Evolutionary conservation across 495 filamentous ascomycete genomes (phyloP), one percentile per base, ranked within the genome.

Genomic region (Pseudoneurospora amorphoporcata): DNA sequence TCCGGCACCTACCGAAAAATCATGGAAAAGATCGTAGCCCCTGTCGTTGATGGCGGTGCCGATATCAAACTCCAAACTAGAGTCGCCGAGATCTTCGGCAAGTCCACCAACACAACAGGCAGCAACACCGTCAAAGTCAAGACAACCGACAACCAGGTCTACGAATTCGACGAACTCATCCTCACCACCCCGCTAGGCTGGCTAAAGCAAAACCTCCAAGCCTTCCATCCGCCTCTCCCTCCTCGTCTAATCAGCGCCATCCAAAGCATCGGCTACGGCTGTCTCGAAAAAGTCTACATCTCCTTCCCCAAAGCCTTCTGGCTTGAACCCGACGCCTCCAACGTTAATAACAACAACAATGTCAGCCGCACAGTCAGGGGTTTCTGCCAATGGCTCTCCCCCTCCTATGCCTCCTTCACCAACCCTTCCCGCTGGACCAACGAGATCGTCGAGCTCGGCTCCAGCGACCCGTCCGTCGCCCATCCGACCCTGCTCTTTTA

Each of bases 401-500:
- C 93, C 0, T 75, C 71, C 1, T 90, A 92, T 75, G 87, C 90
- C 3, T 73, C 82, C 69, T 79, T 84, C 19, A 84, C 82, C 4
- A 94, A 94, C 76, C 90, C 90, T 2, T 35, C 83, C 10, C 76
- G 82, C 14, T 97, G 93, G 93, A 90, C 90, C 75, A 92, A 94
- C 82, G 92, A 95, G 83, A 85, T 86, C 74, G 83, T 97, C 73
- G 94, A 94, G 71, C 84, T 99, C 40, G 88, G 90, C 58, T 87
- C 91, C 3, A 84, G 97, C 23, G 85, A 88, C 0, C 73, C 75
- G 0, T 77, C 83, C 0, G 86, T 81, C 75, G 86, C 90, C 5
- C 94, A 97, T 40, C 92, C 95, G 14, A 97, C 94, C 3, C 86
- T 99, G 23, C 87, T 99, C 35, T 99, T 96, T 86, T 99, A 99